phyloP scores from a whole-genome alignment of 1,139 yeast genomes.

The Diutina siamensis region DNA sequence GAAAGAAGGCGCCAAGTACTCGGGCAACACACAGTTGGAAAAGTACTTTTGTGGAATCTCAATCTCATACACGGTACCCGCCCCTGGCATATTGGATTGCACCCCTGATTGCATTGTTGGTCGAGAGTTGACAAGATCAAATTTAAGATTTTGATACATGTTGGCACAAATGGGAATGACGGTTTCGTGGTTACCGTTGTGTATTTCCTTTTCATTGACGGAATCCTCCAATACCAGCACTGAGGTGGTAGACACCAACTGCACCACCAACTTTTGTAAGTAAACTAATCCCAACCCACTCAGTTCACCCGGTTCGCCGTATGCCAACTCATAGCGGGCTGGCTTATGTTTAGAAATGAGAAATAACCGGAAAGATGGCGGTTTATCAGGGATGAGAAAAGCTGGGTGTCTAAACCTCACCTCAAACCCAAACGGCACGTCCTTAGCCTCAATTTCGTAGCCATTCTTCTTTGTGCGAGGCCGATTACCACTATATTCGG shows the following conservation, averaged over 20 bases:
- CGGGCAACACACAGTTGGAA: slow-evolving; percentile 35
- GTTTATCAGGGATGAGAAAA: slow-evolving; percentile 28
- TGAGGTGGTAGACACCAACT: slow-evolving; percentile 21
- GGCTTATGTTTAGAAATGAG: slow-evolving; percentile 27
- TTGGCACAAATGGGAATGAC: slow-evolving; percentile 20
- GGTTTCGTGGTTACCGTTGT: slow-evolving; percentile 20
- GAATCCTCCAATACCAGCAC: slow-evolving; percentile 30
- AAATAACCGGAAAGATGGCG: slow-evolving; percentile 29
- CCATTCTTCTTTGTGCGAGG: neutral
- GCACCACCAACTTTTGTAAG: slow-evolving; percentile 25
- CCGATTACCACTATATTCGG: neutral
- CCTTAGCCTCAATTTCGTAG: slow-evolving; percentile 13
- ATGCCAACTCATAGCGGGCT: slow-evolving; percentile 22
- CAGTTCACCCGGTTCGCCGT: slow-evolving; percentile 27
- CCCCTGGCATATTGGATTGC: slow-evolving; percentile 12
- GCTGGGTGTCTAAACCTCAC: slow-evolving; percentile 37
- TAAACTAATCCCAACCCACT: slow-evolving; percentile 40
- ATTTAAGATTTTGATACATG: slow-evolving; percentile 22
- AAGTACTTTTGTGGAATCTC: slow-evolving; percentile 34
- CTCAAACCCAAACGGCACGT: slow-evolving; percentile 36
- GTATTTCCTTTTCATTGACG: slow-evolving; percentile 14
- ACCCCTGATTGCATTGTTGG: slow-evolving; percentile 6
- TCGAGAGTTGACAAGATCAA: slow-evolving; percentile 27
- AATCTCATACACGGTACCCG: slow-evolving; percentile 24
- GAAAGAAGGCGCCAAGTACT: slow-evolving; percentile 42